Percentiles rank a stretch among this genome's conserved stretches.
phyloP scores from a whole-genome alignment of 164 flowering plant genomes.

The Chimonanthus praecox region DNA sequence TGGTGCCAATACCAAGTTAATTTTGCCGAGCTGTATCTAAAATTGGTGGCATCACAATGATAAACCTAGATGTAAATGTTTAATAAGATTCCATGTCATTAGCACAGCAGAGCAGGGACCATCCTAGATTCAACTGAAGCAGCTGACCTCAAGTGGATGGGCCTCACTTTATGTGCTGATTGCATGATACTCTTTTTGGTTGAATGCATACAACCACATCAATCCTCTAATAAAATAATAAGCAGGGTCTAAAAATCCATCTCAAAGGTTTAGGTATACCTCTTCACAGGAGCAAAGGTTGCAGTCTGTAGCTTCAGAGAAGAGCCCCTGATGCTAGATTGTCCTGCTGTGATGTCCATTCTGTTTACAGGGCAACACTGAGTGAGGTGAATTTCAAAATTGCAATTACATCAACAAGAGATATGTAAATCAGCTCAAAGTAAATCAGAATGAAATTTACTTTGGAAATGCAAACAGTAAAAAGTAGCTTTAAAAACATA shows the following conservation, averaged over 20 bases:
- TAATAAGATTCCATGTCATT: background rate
- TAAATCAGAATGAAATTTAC: background rate
- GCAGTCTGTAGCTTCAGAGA: slow-evolving; percentile 29
- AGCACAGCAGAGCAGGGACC: background rate
- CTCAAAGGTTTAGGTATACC: slow-evolving; percentile 29
- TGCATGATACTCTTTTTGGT: background rate
- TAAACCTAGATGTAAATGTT: background rate
- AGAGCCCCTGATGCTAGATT: slow-evolving; percentile 9
- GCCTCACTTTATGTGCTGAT: background rate
- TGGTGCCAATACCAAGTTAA: background rate
- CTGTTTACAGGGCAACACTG: slow-evolving; percentile 24
- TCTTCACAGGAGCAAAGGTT: slow-evolving; percentile 44
- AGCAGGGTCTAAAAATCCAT: background rate
- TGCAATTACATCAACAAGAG: background rate
- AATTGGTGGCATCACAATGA: background rate
- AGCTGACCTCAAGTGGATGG: background rate
- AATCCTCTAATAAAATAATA: background rate
- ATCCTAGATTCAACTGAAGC: background rate
- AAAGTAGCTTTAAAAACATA: background rate
- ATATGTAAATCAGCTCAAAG: too few species aligned
- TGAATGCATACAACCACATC: background rate
- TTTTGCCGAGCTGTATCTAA: background rate
- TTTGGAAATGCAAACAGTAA: background rate
- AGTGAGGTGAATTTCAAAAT: background rate
- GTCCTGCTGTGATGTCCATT: slow-evolving; percentile 21